Base-by-base conservation (phyloP, 495 filamentous ascomycete species). In the Penicillium silybi region DNA sequence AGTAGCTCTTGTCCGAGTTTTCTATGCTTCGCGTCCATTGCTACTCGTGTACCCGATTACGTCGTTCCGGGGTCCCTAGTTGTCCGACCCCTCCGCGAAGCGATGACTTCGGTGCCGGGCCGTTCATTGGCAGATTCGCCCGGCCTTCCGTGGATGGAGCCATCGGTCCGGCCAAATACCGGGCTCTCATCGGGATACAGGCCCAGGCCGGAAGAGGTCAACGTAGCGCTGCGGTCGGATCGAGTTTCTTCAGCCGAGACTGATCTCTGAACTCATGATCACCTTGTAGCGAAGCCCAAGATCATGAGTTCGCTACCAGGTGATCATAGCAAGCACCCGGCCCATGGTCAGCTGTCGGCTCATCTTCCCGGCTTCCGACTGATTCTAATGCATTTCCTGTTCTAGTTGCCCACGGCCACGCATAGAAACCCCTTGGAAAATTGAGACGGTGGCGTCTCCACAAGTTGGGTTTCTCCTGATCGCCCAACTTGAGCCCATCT, bases 1-100 rank as follows among this genome's bases (percentile, higher is more conserved):
- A 52, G 50, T 41, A 52, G 20, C 19, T 34, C 43, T 52, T 52
- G 32, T 16, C 50, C 50, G 8, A 19, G 19, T 11, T 11, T 25
- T 11, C 2, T 1, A 11, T 17, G n/a, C 6, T 41, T 19, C 5
- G 20, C 17, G 41, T 39, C 18, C 1, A 39, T 6, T 5, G 13
- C 18, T n/a, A 39, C 37, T 9, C n/a, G n/a, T 39, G 37, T 16
- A 18, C 35, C 16, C 26, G 29, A 32, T 32, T 32, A 32, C 8
- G 29, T 13, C 6, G 29, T 32, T 10, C 13, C 2, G 29, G 29
- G 29, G 1, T 32, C 29, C 29, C 29, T 1, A 13, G 29, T 32
- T 13, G 11, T 11, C 10, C 11, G 4, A 13, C 29, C 4, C 11
- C 4, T 13, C 10, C 13, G 29, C 10, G 11, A 13, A 32, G 11